Evolutionary conservation across 768 basidiomycete genomes (phyloP).

Genomic region (Dacryopinax spathularia): DNA sequence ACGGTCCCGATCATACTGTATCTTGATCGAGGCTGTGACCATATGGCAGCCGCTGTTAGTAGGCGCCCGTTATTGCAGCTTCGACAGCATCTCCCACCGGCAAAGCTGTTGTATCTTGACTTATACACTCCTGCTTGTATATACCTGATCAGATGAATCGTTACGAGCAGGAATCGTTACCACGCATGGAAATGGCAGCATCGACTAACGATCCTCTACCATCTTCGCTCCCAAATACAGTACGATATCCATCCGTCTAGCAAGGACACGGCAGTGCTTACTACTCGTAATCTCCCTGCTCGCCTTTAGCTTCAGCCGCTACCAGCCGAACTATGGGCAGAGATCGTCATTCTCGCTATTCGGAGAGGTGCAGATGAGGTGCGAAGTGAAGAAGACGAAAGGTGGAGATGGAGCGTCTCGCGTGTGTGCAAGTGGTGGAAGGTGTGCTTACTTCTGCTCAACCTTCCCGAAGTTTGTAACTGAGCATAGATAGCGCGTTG

Average conservation of each 20-base stretch:
- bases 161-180: no score
- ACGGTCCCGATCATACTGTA: no score
- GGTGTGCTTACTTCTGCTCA: not conserved
- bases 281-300: not conserved
- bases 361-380: not conserved
- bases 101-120: no score
- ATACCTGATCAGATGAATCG: no score
- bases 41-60: no score
- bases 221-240: not conserved
- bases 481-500: not conserved
- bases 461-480: not conserved
- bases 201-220: not conserved
- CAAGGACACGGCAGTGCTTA: not conserved
- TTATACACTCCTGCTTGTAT: no score
- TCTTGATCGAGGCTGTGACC: no score
- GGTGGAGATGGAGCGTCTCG: not conserved
- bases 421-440: slow-evolving; percentile 1
- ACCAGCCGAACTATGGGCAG: not conserved
- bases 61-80: no score
- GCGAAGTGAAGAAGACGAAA: not conserved
- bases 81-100: no score
- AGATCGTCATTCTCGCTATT: not conserved
- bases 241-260: not conserved
- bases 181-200: not conserved
- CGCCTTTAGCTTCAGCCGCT: not conserved